Conservation (phyloP, 495 filamentous ascomycete genomes). For the Penicillium fimorum region DNA sequence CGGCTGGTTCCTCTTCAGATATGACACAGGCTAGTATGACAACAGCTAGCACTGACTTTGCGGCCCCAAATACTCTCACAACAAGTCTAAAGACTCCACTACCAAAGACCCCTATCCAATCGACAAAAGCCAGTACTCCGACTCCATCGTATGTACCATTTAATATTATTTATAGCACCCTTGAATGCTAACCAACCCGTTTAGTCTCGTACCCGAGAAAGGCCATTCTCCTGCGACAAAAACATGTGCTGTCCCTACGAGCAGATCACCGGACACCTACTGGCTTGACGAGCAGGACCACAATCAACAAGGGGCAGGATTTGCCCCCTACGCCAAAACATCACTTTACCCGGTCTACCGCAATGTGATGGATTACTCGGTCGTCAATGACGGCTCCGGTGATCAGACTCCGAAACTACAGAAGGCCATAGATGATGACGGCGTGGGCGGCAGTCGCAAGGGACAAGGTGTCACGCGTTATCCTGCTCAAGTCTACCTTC, state of each 20-base stretch:
- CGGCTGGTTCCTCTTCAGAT: background rate
- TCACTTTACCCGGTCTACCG: constrained; percentile 53
- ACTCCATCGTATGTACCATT: background rate
- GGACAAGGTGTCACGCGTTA: constrained; percentile 44
- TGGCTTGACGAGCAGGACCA: constrained; percentile 41
- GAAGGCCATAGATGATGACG: constrained; percentile 38
- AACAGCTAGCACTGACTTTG: background rate
- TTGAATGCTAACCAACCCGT: background rate
- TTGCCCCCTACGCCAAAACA: constrained; percentile 39
- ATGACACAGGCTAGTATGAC: background rate
- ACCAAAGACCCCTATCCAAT: background rate
- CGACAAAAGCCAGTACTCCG: background rate
- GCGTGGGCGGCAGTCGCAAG: constrained; percentile 34
- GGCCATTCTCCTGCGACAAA: constrained; percentile 11
- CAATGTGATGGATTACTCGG: constrained; percentile 54
- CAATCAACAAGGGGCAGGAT: constrained; percentile 28
- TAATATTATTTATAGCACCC: background rate
- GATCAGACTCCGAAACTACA: constrained; percentile 47
- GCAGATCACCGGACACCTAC: constrained; percentile 17
- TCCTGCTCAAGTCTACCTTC: constrained; percentile 52
- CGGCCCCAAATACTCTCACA: background rate
- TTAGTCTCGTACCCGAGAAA: background rate
- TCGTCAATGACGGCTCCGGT: constrained; percentile 43
- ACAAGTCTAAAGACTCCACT: background rate
- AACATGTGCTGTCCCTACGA: constrained; percentile 19